phyloP scores from a whole-genome alignment of 148 eudicot species.

The Vaccinium macrocarpon region DNA sequence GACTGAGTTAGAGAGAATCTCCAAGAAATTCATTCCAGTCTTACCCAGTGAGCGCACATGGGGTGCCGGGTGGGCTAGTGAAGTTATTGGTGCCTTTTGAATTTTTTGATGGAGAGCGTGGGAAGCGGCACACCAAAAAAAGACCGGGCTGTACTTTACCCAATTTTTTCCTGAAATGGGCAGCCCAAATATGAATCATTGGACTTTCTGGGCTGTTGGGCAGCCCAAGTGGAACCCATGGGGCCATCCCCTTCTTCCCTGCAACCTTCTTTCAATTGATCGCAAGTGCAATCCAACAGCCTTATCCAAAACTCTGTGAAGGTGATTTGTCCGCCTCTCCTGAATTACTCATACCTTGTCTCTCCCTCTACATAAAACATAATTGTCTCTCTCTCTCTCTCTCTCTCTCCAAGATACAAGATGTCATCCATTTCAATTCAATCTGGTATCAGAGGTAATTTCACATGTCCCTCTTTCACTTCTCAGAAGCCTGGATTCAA shows the following conservation, averaged over 20 bases:
- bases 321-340: neutral
- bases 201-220: neutral
- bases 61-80: too few relatives aligned
- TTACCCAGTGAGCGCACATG: too few relatives aligned
- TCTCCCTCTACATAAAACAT: neutral
- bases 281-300: neutral
- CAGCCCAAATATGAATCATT: neutral
- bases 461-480: conserved; percentile 24
- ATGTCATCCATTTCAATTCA: conserved; percentile 72
- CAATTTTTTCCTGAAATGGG: neutral
- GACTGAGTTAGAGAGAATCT: too few relatives aligned
- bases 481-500: neutral
- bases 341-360: neutral
- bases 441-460: conserved; percentile 35
- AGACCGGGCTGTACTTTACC: too few relatives aligned
- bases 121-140: too few relatives aligned
- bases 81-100: too few relatives aligned
- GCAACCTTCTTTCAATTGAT: neutral
- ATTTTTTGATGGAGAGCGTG: too few relatives aligned
- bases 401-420: conserved; percentile 14
- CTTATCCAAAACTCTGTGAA: neutral
- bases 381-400: too few relatives aligned
- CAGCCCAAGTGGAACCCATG: neutral
- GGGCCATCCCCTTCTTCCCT: neutral
- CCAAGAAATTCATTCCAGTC: too few relatives aligned